Percentiles rank a stretch among this genome's conserved stretches.
Evolutionary conservation across 352 stramenopile genomes (phyloP).

Genomic region (Phytopythium mirpurense): DNA sequence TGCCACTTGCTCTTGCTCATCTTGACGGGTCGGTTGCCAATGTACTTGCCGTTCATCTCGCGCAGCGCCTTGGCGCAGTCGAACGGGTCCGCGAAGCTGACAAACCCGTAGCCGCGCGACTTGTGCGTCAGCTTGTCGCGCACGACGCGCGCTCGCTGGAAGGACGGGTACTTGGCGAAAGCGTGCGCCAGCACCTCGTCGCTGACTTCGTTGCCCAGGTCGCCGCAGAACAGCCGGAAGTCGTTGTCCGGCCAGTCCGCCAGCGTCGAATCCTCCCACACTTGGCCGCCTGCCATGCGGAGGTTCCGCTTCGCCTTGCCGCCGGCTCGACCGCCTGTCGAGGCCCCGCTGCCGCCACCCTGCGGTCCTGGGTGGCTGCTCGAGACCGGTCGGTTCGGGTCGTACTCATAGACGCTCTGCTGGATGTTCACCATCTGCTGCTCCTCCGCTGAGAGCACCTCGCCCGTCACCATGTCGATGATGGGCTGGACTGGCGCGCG

Average conservation of each 20-base stretch:
- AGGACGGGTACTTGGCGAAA: constrained; percentile 69
- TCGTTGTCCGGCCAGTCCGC: constrained; percentile 95
- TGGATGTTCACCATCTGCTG: constrained; percentile 80
- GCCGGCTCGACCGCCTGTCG: background rate
- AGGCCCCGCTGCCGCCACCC: background rate
- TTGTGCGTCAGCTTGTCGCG: constrained; percentile 85
- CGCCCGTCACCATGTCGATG: constrained; percentile 66
- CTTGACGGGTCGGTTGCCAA: constrained; percentile 92
- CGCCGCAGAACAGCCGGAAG: constrained; percentile 95
- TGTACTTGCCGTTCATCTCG: constrained; percentile 97
- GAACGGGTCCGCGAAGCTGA: constrained; percentile 92
- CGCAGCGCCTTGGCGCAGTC: constrained; percentile 92
- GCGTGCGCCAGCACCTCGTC: constrained; percentile 82
- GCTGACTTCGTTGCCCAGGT: constrained; percentile 92
- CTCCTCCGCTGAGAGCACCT: constrained; percentile 59
- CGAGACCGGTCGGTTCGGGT: constrained; percentile 32
- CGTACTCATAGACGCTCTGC: constrained; percentile 83
- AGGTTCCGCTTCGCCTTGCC: constrained; percentile 48
- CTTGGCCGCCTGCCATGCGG: constrained; percentile 73
- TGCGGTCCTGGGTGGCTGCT: constrained; percentile 3
- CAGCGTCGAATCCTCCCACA: constrained; percentile 92
- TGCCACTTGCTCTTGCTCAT: constrained; percentile 95
- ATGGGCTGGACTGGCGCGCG: constrained; percentile 26
- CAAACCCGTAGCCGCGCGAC: constrained; percentile 94
- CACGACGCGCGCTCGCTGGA: constrained; percentile 77